phyloP scores from a whole-genome alignment of 2,329 filamentous ascomycete species.

The Elsinoe ampelina region DNA sequence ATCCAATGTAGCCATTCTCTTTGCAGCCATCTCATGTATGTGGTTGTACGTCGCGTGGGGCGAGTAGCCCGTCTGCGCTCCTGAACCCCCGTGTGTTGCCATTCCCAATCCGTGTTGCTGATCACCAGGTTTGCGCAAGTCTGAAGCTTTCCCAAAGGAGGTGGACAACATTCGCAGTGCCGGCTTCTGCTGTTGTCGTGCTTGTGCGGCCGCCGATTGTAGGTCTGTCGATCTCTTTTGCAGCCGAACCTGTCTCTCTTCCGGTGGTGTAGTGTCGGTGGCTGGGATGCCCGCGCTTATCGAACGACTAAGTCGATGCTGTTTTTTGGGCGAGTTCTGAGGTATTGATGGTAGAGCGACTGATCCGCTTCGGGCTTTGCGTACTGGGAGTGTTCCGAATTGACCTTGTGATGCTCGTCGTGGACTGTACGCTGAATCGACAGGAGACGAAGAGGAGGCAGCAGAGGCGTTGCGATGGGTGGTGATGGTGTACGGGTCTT shows the following conservation, averaged over 20 bases:
- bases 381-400: conserved; percentile 7
- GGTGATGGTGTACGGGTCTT: conserved; percentile 13
- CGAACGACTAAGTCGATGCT: conserved; percentile 17
- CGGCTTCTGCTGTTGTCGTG: neutral
- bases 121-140: neutral
- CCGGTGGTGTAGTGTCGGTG: conserved; percentile 11
- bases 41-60: conserved; percentile 52
- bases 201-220: neutral
- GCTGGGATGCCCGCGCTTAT: conserved; percentile 17
- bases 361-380: conserved; percentile 8
- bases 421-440: conserved; percentile 13
- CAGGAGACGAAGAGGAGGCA: conserved; percentile 10
- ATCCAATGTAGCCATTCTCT: conserved; percentile 87
- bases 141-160: conserved; percentile 11
- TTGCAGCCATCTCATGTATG: conserved; percentile 77
- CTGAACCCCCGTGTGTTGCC: neutral
- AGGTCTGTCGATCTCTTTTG: conserved; percentile 8
- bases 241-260: neutral
- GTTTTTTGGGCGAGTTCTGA: conserved; percentile 14
- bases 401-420: conserved; percentile 5
- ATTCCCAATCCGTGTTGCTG: conserved; percentile 4
- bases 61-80: conserved; percentile 32
- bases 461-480: conserved; percentile 9
- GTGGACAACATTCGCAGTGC: conserved; percentile 11
- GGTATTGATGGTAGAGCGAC: conserved; percentile 5